Evolutionary conservation across 768 basidiomycete species (phyloP).

Genomic region (Bullera alba): DNA sequence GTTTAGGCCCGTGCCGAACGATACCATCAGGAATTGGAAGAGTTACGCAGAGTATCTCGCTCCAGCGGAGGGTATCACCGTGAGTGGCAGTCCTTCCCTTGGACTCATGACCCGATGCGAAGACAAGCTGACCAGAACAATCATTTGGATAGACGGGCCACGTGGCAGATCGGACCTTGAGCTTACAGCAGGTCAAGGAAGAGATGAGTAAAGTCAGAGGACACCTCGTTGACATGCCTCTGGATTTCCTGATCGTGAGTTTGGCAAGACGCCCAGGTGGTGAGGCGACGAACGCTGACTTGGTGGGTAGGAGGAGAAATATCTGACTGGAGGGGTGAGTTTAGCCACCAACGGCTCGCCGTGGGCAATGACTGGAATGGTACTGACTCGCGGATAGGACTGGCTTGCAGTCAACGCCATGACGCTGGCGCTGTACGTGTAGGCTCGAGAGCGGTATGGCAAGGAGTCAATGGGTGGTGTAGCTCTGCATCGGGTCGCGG

Average conservation of each 20-base stretch:
- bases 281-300: not conserved
- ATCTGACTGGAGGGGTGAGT: constrained; percentile 28
- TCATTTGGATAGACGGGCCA: constrained; percentile 64
- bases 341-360: no score
- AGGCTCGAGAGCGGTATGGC: not conserved
- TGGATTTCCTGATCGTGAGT: constrained; percentile 44
- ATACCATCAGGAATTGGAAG: constrained; percentile 69
- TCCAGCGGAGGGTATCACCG: constrained; percentile 47
- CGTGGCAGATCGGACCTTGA: constrained; percentile 59
- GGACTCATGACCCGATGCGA: not conserved
- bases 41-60: constrained; percentile 57
- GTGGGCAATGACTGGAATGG: not conserved
- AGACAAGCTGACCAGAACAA: not conserved
- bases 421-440: constrained; percentile 18
- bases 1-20: constrained; percentile 75
- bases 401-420: constrained; percentile 13
- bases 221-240: constrained; percentile 49
- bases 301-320: constrained; percentile 23
- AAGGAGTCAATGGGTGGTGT: no score
- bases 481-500: no score
- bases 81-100: constrained; percentile 17
- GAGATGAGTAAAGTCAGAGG: constrained; percentile 57
- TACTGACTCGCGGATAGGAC: constrained; percentile 6
- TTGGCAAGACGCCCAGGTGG: not conserved
- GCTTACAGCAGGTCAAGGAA: constrained; percentile 64